Evolutionary conservation across 495 filamentous ascomycete genomes (phyloP).

Genomic region (Penicillium lagena): DNA sequence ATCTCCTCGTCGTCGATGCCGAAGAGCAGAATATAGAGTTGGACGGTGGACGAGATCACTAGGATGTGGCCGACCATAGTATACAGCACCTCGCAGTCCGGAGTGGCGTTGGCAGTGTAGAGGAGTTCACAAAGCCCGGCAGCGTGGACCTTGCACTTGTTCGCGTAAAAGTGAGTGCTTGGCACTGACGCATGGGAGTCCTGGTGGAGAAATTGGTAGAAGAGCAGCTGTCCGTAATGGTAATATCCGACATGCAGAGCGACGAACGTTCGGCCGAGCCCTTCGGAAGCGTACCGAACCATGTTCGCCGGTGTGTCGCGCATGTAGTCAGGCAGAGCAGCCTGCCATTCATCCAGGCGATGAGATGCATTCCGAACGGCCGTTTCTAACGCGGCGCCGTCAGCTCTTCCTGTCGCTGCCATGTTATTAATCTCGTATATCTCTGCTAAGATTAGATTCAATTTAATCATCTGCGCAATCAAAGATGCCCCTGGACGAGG

Average conservation of each 20-base stretch:
- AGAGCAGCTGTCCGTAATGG: slow-evolving; percentile 35
- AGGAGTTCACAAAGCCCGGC: slow-evolving; percentile 27
- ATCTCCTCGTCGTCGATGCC: slow-evolving; percentile 15
- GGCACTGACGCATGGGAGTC: slow-evolving; percentile 1
- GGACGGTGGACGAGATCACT: slow-evolving; percentile 34
- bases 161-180: slow-evolving; percentile 17
- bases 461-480: slow-evolving; percentile 26
- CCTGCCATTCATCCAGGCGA: slow-evolving; percentile 23
- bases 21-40: slow-evolving; percentile 35
- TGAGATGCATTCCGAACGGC: slow-evolving; percentile 14
- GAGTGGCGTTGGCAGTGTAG: slow-evolving; percentile 18
- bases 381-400: slow-evolving; percentile 3
- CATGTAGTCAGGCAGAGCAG: slow-evolving; percentile 19
- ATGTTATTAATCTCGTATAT: slow-evolving; percentile 28
- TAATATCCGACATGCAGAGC: slow-evolving; percentile 37
- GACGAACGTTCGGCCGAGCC: slow-evolving; percentile 30
- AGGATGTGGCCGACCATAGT: slow-evolving; percentile 37
- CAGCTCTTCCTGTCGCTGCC: slow-evolving; percentile 9
- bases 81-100: slow-evolving; percentile 29
- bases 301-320: slow-evolving; percentile 25
- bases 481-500: slow-evolving; percentile 9
- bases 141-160: slow-evolving; percentile 30
- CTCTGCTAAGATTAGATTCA: slow-evolving; percentile 24
- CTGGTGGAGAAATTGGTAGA: slow-evolving; percentile 34
- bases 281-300: slow-evolving; percentile 16